Conservation (phyloP, 805 yeast genomes). For the Starmerella asiatica region DNA sequence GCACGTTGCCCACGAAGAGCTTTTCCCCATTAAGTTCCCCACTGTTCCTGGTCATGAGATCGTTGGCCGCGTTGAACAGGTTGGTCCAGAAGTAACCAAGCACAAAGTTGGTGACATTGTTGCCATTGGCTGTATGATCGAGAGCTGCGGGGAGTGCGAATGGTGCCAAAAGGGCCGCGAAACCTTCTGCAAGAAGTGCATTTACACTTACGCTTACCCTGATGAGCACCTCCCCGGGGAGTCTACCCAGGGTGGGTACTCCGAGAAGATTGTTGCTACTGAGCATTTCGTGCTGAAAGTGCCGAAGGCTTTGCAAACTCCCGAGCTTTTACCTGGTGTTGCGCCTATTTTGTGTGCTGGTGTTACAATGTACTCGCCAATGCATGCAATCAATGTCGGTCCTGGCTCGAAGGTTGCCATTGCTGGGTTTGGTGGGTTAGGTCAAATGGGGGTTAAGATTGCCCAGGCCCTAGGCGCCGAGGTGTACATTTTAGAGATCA, state of each 20-base stretch:
- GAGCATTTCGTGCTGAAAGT: constrained; percentile 52
- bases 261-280: constrained; percentile 30
- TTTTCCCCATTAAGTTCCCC: constrained; percentile 30
- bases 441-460: constrained; percentile 46
- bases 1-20: constrained; percentile 39
- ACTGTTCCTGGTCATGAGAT: constrained; percentile 40
- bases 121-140: constrained; percentile 64
- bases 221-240: constrained; percentile 43
- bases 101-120: constrained; percentile 58
- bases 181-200: constrained; percentile 39
- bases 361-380: constrained; percentile 55
- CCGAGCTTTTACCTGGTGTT: constrained; percentile 29
- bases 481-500: constrained; percentile 43
- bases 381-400: constrained; percentile 36
- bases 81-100: constrained; percentile 43
- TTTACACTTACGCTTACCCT: constrained; percentile 39
- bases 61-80: constrained; percentile 28
- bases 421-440: constrained; percentile 55
- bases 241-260: constrained; percentile 42
- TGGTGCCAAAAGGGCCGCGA: constrained; percentile 46
- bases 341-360: constrained; percentile 75
- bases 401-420: constrained; percentile 44
- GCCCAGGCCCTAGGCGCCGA: constrained; percentile 53
- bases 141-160: constrained; percentile 47
- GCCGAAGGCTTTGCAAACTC: constrained; percentile 41